phyloP scores from a whole-genome alignment of 78 protist species.

The Speleostelium caveatum region DNA sequence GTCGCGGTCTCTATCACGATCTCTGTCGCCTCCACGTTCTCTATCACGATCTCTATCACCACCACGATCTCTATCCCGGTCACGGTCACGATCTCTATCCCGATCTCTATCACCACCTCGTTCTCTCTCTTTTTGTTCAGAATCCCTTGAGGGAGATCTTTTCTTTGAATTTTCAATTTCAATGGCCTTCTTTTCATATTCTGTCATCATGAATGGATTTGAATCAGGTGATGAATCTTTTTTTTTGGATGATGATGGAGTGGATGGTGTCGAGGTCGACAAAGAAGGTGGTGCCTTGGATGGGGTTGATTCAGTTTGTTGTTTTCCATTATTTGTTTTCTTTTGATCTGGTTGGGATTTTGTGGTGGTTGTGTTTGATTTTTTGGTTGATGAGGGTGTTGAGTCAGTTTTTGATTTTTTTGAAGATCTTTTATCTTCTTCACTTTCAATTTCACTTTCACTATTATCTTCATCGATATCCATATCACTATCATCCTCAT shows the following conservation, averaged over 20 bases:
- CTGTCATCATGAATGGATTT: constrained; percentile 35
- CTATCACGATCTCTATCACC: not conserved
- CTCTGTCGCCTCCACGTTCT: constrained; percentile 23
- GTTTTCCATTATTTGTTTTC: not conserved
- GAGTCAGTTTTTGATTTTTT: not conserved
- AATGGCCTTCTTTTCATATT: constrained; percentile 32
- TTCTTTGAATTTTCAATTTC: constrained; percentile 12
- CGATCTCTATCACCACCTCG: too few relatives aligned
- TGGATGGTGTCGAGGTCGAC: too few relatives aligned
- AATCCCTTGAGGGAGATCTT: not conserved
- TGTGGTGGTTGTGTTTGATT: not conserved
- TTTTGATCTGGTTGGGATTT: too few relatives aligned
- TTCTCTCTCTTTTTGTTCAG: not conserved
- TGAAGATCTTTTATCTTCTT: not conserved
- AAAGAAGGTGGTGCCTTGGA: not conserved
- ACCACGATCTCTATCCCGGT: constrained; percentile 26
- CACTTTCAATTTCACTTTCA: not conserved
- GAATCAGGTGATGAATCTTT: not conserved
- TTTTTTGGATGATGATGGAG: not conserved
- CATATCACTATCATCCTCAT: not conserved
- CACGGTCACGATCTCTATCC: constrained; percentile 3
- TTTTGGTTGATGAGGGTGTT: not conserved
- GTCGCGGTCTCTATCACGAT: constrained; percentile 45
- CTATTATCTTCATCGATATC: not conserved
- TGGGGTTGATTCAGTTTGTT: not conserved